A percentile compares a stretch with the other conserved stretches of the same genome.
Evolutionary conservation across 2,329 filamentous ascomycete genomes (phyloP).

Genomic region (Fusarium guadeloupense): DNA sequence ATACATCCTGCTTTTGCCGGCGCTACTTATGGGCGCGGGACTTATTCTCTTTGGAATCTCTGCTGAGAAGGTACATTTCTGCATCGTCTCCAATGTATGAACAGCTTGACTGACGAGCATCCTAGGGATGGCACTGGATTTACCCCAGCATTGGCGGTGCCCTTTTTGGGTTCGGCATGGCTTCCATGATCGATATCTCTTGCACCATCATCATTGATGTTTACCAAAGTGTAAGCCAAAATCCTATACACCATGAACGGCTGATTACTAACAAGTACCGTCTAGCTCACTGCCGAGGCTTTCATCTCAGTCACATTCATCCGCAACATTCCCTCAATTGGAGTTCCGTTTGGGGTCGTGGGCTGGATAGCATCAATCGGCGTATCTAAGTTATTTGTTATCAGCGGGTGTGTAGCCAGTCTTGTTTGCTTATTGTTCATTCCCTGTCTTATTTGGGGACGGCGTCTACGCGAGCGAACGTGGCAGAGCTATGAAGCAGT

Average conservation of each 20-base stretch:
- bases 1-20: constrained; percentile 42
- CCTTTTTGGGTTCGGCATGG: constrained; percentile 51
- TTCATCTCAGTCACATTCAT: constrained; percentile 47
- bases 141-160: constrained; percentile 49
- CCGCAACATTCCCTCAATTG: constrained; percentile 44
- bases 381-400: constrained; percentile 42
- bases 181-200: constrained; percentile 49
- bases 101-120: neutral
- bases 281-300: constrained; percentile 39
- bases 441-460: constrained; percentile 44
- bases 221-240: constrained; percentile 38
- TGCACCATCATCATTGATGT: constrained; percentile 50
- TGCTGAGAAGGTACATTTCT: constrained; percentile 43
- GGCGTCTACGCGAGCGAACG: constrained; percentile 20
- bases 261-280: rapidly evolving
- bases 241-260: rapidly evolving
- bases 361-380: constrained; percentile 46
- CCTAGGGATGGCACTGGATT: constrained; percentile 55
- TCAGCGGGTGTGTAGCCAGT: constrained; percentile 37
- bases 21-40: constrained; percentile 47
- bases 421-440: constrained; percentile 37
- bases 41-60: constrained; percentile 52
- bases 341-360: constrained; percentile 42
- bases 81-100: rapidly evolving
- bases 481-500: constrained; percentile 1